Base-by-base conservation (phyloP, 2,329 filamentous ascomycete species). In the Cladophialophora immunda region DNA sequence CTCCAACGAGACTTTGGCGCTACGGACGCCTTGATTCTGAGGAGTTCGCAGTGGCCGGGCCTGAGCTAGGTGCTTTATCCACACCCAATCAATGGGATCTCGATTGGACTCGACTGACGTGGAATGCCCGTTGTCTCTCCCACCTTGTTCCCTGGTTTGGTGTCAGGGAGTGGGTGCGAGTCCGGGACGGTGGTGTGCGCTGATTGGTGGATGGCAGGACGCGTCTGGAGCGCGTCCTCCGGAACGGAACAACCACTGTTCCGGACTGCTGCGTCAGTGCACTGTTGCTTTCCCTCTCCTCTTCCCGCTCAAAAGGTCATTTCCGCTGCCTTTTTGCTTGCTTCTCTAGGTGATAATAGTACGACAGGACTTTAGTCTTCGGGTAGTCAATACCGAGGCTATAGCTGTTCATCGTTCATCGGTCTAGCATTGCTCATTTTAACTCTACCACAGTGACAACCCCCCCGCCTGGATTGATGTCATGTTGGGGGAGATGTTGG, bases 21-120 rank as follows among this genome's bases (percentile, higher is more conserved):
- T 62, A 66, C 64, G 58, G 57, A 61, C 57, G 52, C 57, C 64
- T 41, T 53, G 27, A 53, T 34, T 19, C n/a, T 22, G 29, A 17
- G 8, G 57, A 30, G 25, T 34, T 34, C 36, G 32, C 34, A 62
- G 8, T 56, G 22, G 17, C 15, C 15, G 36, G 64, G 27, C 58
- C 58, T 47, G 29, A 38, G 50, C 29, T 36, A 25, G 22, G 34
- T 38, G 58, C 27, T 36, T 55, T 11, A 36, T 17, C 56, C 64
- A 58, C 50, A 54, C 58, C 67, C 67, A 69, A 69, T 66, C 64
- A 69, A 45, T 55, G 32, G 9, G 19, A 64, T 66, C 64, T 65
- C 34, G 52, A 61, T 62, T 58, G 58, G 29, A 56, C 36, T 63
- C 54, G 45, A 55, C 47, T 57, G 61, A 53, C 61, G 52, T 64